phyloP scores from a whole-genome alignment of 805 yeast species.

The Priceomyces medius region DNA sequence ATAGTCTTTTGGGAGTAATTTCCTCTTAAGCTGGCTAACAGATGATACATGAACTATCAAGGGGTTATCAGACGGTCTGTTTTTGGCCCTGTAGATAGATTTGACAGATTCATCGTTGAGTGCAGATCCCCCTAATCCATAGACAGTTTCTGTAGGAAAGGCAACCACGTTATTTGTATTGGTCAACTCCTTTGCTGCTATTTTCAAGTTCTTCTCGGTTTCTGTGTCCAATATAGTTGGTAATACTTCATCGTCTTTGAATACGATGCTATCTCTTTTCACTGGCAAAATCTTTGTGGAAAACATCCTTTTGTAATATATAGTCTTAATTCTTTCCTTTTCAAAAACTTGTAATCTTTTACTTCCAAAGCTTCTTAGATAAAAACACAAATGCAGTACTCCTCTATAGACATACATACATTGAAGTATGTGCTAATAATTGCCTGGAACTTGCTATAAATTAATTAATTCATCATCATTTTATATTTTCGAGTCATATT shows the following conservation, averaged over 20 bases:
- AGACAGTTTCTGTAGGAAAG: constrained; percentile 96
- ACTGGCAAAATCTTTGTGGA: constrained; percentile 50
- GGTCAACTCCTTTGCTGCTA: constrained; percentile 59
- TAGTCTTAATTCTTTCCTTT: neutral
- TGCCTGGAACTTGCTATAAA: no score
- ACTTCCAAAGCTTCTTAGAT: neutral
- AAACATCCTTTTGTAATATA: neutral
- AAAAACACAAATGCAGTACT: neutral
- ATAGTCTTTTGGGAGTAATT: constrained; percentile 47
- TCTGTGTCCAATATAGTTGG: constrained; percentile 51
- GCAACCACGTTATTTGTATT: constrained; percentile 67
- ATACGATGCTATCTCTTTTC: constrained; percentile 50
- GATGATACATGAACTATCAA: constrained; percentile 88
- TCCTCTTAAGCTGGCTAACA: constrained; percentile 62
- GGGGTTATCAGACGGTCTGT: constrained; percentile 95
- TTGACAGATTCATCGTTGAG: constrained; percentile 68
- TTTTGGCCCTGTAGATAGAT: constrained; percentile 82
- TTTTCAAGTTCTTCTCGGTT: constrained; percentile 49
- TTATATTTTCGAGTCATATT: neutral
- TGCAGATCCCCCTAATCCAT: constrained; percentile 91
- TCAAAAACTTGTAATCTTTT: neutral
- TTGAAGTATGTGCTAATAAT: neutral
- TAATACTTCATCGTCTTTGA: constrained; percentile 39
- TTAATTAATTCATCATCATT: neutral
- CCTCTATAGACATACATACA: neutral